Evolutionary conservation across 1,284 basidiomycete species (phyloP).

Genomic region (Papiliotrema laurentii): DNA sequence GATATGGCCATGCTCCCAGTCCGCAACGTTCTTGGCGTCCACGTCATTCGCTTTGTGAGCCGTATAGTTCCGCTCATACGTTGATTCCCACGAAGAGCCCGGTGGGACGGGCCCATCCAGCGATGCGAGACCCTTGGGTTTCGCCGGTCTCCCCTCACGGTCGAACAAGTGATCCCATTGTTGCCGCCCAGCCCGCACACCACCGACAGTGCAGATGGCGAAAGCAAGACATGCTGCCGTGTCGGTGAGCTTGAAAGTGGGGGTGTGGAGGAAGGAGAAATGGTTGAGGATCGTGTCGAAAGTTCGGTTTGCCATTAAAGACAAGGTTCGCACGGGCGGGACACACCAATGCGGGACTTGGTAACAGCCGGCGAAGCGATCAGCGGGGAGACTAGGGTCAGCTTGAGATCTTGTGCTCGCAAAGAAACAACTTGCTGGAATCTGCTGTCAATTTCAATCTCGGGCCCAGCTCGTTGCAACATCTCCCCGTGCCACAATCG

Average conservation of each 20-base stretch:
- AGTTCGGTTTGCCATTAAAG: conserved; percentile 47
- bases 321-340: conserved; percentile 45
- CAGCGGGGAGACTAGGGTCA: conserved; percentile 38
- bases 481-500: conserved; percentile 24
- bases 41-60: conserved; percentile 3
- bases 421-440: conserved; percentile 31
- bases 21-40: conserved; percentile 18
- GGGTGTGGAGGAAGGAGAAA: conserved; percentile 48
- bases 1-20: conserved; percentile 36
- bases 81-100: conserved; percentile 26
- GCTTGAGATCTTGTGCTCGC: not conserved
- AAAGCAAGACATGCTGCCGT: conserved; percentile 48
- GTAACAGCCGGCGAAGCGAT: conserved; percentile 49
- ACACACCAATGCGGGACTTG: conserved; percentile 50
- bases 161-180: conserved; percentile 1
- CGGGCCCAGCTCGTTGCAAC: conserved; percentile 15
- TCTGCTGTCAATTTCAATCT: conserved; percentile 17
- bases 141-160: too few relatives aligned
- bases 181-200: conserved; percentile 21
- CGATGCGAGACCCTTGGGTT: too few relatives aligned
- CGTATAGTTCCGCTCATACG: conserved; percentile 20
- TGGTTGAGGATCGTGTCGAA: conserved; percentile 48
- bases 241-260: conserved; percentile 48
- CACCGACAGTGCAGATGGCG: conserved; percentile 50
- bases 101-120: conserved; percentile 30